phyloP scores from a whole-genome alignment of 805 yeast species.

The Yamadazyma olivae region DNA sequence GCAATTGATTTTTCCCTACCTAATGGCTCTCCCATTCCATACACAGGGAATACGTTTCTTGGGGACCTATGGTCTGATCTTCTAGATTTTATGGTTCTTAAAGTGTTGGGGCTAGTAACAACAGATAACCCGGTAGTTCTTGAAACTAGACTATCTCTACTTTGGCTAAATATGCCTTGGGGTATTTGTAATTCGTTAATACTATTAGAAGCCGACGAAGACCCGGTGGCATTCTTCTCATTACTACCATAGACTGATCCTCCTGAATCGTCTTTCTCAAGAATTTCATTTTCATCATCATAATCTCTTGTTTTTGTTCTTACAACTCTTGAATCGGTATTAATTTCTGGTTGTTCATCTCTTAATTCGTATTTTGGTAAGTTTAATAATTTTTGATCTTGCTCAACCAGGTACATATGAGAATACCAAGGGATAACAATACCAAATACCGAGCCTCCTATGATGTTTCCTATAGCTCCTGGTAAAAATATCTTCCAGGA shows the following conservation, averaged over 20 bases:
- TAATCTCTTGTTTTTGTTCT: constrained; percentile 26
- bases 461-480: constrained; percentile 68
- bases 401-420: constrained; percentile 69
- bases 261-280: not conserved
- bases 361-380: constrained; percentile 68
- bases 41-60: constrained; percentile 75
- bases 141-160: not conserved
- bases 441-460: constrained; percentile 76
- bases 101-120: constrained; percentile 1
- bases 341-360: constrained; percentile 79
- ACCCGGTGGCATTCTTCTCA: constrained; percentile 6
- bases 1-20: constrained; percentile 59
- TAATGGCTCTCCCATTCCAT: constrained; percentile 71
- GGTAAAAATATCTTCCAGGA: constrained; percentile 75
- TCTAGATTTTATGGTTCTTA: constrained; percentile 3
- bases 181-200: constrained; percentile 1
- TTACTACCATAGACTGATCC: not conserved
- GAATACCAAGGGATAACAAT: constrained; percentile 67
- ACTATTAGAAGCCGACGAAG: constrained; percentile 5
- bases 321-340: constrained; percentile 76
- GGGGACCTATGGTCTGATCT: constrained; percentile 44
- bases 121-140: constrained; percentile 1
- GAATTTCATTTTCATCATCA: constrained; percentile 8
- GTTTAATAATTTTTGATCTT: constrained; percentile 58
- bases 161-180: constrained; percentile 3